Evolutionary conservation across 306 rosid species (phyloP).

Genomic region (Vicia sativa): DNA sequence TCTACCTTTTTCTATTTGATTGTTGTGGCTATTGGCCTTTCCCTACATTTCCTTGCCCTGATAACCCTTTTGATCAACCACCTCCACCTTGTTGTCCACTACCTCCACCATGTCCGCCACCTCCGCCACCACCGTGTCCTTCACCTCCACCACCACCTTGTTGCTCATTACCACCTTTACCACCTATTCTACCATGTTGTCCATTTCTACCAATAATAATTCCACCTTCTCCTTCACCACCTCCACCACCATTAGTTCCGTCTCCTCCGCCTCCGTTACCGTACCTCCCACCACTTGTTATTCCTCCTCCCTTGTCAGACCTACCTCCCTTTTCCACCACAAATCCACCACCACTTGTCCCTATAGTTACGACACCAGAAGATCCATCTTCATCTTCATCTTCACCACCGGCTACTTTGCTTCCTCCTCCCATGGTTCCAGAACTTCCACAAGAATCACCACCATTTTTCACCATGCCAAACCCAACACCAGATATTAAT

Average conservation of each 20-base stretch:
- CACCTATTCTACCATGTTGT: conserved; percentile 26
- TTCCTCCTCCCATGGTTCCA: neutral
- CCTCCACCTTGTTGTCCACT: conserved; percentile 9
- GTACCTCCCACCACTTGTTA: conserved; percentile 35
- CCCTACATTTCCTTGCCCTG: conserved; percentile 56
- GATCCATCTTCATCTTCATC: conserved; percentile 25
- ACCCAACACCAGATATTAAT: conserved; percentile 14
- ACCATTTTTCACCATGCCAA: neutral
- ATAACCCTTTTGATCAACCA: conserved; percentile 72
- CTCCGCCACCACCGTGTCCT: neutral
- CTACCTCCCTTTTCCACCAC: conserved; percentile 47
- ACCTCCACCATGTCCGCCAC: neutral
- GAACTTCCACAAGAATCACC: conserved; percentile 16
- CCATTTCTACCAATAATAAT: conserved; percentile 32
- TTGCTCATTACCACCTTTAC: conserved; percentile 24
- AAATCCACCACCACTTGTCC: conserved; percentile 43
- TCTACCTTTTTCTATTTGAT: conserved; percentile 61
- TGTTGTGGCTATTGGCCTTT: conserved; percentile 85
- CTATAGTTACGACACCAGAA: conserved; percentile 53
- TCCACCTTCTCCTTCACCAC: neutral
- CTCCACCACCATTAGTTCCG: conserved; percentile 37
- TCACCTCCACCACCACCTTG: conserved; percentile 21
- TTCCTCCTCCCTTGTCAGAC: conserved; percentile 48
- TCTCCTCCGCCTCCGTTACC: conserved; percentile 45
- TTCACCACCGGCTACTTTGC: neutral